Percentiles rank a stretch among this genome's conserved stretches.
Evolutionary conservation across 1,284 basidiomycete species (phyloP).

Genomic region (Irpex lacteus): DNA sequence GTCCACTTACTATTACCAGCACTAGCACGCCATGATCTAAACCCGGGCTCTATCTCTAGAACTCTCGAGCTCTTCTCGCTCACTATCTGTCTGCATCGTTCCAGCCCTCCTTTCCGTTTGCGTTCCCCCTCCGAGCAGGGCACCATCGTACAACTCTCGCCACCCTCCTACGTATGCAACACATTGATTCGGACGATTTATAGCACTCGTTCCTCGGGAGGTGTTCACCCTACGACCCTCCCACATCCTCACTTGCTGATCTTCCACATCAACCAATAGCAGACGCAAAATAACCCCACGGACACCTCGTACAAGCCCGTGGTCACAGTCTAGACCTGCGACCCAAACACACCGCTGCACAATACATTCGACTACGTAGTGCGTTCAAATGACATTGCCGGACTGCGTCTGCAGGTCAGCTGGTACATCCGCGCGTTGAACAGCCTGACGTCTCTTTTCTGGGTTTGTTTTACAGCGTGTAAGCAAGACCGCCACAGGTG

Average conservation of each 20-base stretch:
- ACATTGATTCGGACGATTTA: not conserved
- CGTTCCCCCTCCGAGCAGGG: not conserved
- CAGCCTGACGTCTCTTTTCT: not conserved
- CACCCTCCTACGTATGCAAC: not conserved
- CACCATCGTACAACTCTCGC: not conserved
- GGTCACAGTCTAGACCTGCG: not conserved
- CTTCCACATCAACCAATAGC: not conserved
- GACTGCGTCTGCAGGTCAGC: not conserved
- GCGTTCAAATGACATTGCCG: too few relatives aligned
- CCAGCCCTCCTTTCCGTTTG: not conserved
- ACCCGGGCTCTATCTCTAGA: not conserved
- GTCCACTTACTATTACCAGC: not conserved
- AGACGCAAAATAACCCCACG: not conserved
- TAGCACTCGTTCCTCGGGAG: not conserved
- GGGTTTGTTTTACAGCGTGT: not conserved
- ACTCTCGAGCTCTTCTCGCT: too few relatives aligned
- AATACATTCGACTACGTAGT: not conserved
- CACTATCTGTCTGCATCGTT: too few relatives aligned
- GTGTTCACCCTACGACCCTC: not conserved
- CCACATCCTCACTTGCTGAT: not conserved
- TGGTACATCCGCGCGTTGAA: not conserved
- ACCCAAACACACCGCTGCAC: not conserved
- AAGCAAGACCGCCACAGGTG: not conserved
- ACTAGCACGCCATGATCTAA: not conserved
- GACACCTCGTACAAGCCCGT: not conserved